Percentiles rank a stretch among this genome's conserved stretches.
phyloP scores from a whole-genome alignment of 2,329 filamentous ascomycete species.

The Rutstroemia sydowiana region DNA sequence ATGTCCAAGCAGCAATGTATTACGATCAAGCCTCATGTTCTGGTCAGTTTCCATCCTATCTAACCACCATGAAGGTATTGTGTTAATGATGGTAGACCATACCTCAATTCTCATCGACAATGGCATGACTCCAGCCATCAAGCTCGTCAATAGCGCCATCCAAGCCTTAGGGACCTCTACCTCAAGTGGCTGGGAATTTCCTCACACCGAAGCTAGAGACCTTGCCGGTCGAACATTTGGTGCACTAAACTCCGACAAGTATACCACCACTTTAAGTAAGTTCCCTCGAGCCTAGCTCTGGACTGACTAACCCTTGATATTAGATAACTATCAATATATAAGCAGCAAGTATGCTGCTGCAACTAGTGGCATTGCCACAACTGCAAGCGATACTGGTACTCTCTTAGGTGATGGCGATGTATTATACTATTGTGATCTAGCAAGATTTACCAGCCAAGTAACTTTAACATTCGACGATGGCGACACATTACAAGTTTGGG shows the following conservation, averaged over 20 bases:
- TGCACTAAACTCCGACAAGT: not conserved
- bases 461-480: not conserved
- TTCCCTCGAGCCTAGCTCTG: not conserved
- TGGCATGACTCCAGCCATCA: not conserved
- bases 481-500: not conserved
- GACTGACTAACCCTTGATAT: not conserved
- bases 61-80: not conserved
- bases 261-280: not conserved
- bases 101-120: not conserved
- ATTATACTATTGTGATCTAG: not conserved
- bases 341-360: not conserved
- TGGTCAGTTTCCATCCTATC: not conserved
- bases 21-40: not conserved
- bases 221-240: not conserved
- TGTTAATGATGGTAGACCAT: not conserved
- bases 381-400: not conserved
- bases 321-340: not conserved
- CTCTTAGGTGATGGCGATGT: not conserved
- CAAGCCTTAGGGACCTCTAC: not conserved
- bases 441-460: not conserved
- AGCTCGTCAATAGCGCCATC: not conserved
- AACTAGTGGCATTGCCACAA: not conserved
- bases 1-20: not conserved
- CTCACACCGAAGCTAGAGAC: not conserved
- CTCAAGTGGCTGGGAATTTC: not conserved